These are phyloP conservation scores for Daedalea quercina DNA, from an alignment of 768 basidiomycete genomes.

Conservation along the genomic window DNA sequence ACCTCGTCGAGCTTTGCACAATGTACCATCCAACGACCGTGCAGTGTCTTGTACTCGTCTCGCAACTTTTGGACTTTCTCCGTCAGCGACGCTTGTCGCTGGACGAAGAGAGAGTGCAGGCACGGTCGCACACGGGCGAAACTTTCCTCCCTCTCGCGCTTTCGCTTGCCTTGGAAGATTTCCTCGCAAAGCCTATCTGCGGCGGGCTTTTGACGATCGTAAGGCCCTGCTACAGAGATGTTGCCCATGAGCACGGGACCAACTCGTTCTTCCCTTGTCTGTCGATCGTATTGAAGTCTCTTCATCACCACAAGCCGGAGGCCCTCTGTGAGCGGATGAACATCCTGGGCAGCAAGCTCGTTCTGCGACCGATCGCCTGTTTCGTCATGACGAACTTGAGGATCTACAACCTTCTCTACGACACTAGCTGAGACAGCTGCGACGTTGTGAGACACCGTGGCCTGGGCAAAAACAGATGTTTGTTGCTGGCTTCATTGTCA, in stretches of 20 bases:
- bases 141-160: conserved; percentile 27
- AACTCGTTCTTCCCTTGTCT: conserved; percentile 56
- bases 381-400: neutral
- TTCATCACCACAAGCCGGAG: conserved; percentile 58
- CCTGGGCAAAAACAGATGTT: neutral
- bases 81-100: conserved; percentile 41
- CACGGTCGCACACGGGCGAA: conserved; percentile 39
- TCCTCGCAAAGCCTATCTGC: conserved; percentile 44
- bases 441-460: neutral
- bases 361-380: neutral
- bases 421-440: neutral
- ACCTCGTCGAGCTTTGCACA: conserved; percentile 64
- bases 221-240: conserved; percentile 32
- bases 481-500: neutral
- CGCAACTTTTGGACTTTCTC: conserved; percentile 53
- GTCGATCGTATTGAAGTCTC: conserved; percentile 50
- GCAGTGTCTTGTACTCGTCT: conserved; percentile 59
- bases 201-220: conserved; percentile 21
- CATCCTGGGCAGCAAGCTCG: neutral
- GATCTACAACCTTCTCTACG: neutral
- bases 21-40: conserved; percentile 68
- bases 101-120: conserved; percentile 47
- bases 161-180: conserved; percentile 31
- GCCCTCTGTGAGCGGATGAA: conserved; percentile 42
- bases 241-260: conserved; percentile 61